Evolutionary conservation across 495 filamentous ascomycete species (phyloP).

Genomic region (Neurospora pannonica): DNA sequence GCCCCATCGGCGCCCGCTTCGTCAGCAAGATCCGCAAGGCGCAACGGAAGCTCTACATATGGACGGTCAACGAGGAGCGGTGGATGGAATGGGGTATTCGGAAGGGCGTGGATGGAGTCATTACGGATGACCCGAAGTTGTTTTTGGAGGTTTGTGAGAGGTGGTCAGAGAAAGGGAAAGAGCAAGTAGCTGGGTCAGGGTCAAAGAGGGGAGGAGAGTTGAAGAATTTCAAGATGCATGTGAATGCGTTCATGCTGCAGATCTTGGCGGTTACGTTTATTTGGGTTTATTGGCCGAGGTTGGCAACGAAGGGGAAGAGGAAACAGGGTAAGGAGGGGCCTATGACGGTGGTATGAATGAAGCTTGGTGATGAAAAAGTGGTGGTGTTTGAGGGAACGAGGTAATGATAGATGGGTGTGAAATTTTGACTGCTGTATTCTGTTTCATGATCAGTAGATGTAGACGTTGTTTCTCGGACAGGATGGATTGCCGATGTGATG

Average conservation of each 20-base stretch:
- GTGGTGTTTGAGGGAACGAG: background rate
- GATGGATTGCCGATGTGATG: background rate
- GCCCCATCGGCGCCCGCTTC: conserved; percentile 54
- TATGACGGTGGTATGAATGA: background rate
- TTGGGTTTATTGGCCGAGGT: conserved; percentile 8
- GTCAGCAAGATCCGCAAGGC: conserved; percentile 45
- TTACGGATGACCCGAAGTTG: conserved; percentile 46
- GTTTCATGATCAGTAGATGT: background rate
- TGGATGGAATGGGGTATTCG: conserved; percentile 63
- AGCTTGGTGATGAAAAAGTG: background rate
- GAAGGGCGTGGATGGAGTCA: conserved; percentile 42
- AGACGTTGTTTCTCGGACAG: background rate
- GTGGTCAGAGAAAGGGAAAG: background rate
- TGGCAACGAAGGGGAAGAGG: conserved; percentile 3
- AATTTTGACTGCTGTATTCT: background rate
- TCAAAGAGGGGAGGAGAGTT: background rate
- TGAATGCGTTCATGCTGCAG: conserved; percentile 12
- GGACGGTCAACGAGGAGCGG: conserved; percentile 73
- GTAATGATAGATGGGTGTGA: background rate
- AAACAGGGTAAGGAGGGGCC: background rate
- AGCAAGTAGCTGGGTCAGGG: background rate
- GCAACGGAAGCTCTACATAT: conserved; percentile 55
- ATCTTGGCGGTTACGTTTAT: conserved; percentile 3
- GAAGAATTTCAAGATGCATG: conserved; percentile 7
- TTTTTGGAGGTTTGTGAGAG: conserved; percentile 35